Evolutionary conservation across 305 asterid genomes (phyloP).

Genomic region (Coffea humblotiana): DNA sequence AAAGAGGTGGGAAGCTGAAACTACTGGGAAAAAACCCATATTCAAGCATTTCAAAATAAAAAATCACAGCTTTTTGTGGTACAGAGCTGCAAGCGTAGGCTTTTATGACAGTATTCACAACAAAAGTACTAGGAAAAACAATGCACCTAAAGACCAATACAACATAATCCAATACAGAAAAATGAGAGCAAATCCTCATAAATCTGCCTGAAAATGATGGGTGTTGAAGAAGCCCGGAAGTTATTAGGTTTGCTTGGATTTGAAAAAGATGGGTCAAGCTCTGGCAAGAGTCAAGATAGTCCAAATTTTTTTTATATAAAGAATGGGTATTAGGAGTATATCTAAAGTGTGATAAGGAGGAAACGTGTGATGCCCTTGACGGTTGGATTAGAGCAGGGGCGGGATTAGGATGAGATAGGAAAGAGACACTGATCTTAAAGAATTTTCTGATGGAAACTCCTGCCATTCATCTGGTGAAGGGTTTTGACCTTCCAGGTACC

Average conservation of each 20-base stretch:
- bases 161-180: slow-evolving; percentile 43
- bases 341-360: slow-evolving; percentile 18
- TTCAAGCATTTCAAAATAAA: slow-evolving; percentile 56
- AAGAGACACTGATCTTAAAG: slow-evolving; percentile 34
- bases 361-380: slow-evolving; percentile 25
- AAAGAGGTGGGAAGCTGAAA: slow-evolving; percentile 60
- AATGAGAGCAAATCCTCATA: slow-evolving; percentile 41
- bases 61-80: slow-evolving; percentile 39
- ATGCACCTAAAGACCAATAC: slow-evolving; percentile 45
- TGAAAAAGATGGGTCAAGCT: slow-evolving; percentile 45
- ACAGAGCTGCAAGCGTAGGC: slow-evolving; percentile 41
- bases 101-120: slow-evolving; percentile 62
- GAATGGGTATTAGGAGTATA: slow-evolving; percentile 9
- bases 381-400: slow-evolving; percentile 10
- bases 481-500: slow-evolving; percentile 12
- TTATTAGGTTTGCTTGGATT: slow-evolving; percentile 59
- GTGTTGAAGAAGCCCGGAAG: slow-evolving; percentile 55
- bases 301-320: slow-evolving; percentile 32
- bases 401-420: slow-evolving; percentile 24
- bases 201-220: slow-evolving; percentile 63
- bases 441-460: slow-evolving; percentile 29
- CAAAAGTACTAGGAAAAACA: slow-evolving; percentile 53
- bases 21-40: slow-evolving; percentile 53
- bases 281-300: slow-evolving; percentile 43
- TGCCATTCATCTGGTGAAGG: slow-evolving; percentile 54